Evolutionary conservation across 73 alveolate genomes (phyloP).

Genomic region (Stentor roeselii): DNA sequence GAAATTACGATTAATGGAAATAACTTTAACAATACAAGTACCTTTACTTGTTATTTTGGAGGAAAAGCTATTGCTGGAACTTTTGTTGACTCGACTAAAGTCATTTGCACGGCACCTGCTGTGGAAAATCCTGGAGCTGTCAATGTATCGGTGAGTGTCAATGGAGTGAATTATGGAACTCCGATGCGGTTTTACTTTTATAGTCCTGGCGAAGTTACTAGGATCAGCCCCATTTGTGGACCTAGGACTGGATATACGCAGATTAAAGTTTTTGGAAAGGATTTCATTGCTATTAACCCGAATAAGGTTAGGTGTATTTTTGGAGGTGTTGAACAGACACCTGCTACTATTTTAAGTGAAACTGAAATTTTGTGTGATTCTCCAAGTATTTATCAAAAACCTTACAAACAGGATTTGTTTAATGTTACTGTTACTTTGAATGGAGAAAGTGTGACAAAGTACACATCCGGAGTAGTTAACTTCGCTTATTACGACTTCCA

Average conservation of each 20-base stretch:
- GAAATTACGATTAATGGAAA: conserved; percentile 74
- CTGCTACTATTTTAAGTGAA: conserved; percentile 82
- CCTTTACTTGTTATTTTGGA: conserved; percentile 74
- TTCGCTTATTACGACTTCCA: conserved; percentile 25
- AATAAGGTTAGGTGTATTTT: conserved; percentile 70
- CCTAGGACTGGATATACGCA: conserved; percentile 89
- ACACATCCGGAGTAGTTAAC: neutral
- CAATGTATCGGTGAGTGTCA: conserved; percentile 72
- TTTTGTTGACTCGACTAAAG: conserved; percentile 58
- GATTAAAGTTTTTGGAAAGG: conserved; percentile 77
- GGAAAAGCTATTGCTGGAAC: conserved; percentile 75
- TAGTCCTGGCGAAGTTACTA: conserved; percentile 65
- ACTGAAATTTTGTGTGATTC: conserved; percentile 84
- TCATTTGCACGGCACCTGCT: conserved; percentile 75
- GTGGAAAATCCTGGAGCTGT: conserved; percentile 79
- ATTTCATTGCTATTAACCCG: conserved; percentile 76
- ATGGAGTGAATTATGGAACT: conserved; percentile 73
- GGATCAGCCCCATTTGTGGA: conserved; percentile 84
- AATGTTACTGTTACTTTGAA: conserved; percentile 23
- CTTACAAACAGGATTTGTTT: neutral
- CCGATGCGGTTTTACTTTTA: conserved; percentile 73
- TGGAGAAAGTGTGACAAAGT: neutral
- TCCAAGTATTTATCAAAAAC: conserved; percentile 49
- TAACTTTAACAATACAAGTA: conserved; percentile 79
- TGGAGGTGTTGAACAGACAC: conserved; percentile 60